Percentiles rank a stretch among this genome's conserved stretches.
These are phyloP conservation scores for Pichiaceae sp. DNA, from an alignment of 1,139 yeast species.

Conservation along the genomic window DNA sequence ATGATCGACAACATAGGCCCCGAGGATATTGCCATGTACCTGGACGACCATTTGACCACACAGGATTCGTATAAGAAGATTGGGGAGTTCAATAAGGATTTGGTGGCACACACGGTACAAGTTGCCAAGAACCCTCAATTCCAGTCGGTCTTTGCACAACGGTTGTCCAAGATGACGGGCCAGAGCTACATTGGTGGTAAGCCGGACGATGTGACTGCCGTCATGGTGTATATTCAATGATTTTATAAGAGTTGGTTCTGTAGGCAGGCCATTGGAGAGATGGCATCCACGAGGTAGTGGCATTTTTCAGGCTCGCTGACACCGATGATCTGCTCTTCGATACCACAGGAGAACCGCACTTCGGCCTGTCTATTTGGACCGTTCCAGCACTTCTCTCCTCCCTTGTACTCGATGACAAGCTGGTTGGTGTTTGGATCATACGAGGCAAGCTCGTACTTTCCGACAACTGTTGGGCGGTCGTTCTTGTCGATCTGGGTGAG, in stretches of 20 bases:
- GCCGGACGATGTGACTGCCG: constrained; percentile 87
- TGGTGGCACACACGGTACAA: constrained; percentile 61
- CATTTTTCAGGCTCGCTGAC: constrained; percentile 91
- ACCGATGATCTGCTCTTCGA: constrained; percentile 40
- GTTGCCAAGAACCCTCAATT: constrained; percentile 65
- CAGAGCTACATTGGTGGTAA: constrained; percentile 82
- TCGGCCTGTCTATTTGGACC: constrained; percentile 77
- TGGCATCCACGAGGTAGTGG: constrained; percentile 55
- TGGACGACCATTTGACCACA: constrained; percentile 13
- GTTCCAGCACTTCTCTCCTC: constrained; percentile 92
- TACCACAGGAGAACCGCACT: constrained; percentile 64
- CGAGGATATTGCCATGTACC: constrained; percentile 51
- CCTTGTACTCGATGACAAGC: constrained; percentile 35
- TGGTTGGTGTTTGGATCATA: constrained; percentile 19
- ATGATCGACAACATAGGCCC: constrained; percentile 78
- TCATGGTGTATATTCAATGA: constrained; percentile 47
- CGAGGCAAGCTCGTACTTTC: constrained; percentile 34
- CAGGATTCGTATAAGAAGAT: constrained; percentile 15
- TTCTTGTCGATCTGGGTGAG: constrained; percentile 47
- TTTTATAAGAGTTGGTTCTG: constrained; percentile 7
- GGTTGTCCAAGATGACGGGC: constrained; percentile 55
- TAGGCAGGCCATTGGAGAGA: constrained; percentile 66
- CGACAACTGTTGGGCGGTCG: constrained; percentile 43
- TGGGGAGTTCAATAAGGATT: constrained; percentile 38
- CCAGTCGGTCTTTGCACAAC: constrained; percentile 86